Base-by-base conservation (phyloP, 208 protist species). In the Phytomonas sp. region DNA sequence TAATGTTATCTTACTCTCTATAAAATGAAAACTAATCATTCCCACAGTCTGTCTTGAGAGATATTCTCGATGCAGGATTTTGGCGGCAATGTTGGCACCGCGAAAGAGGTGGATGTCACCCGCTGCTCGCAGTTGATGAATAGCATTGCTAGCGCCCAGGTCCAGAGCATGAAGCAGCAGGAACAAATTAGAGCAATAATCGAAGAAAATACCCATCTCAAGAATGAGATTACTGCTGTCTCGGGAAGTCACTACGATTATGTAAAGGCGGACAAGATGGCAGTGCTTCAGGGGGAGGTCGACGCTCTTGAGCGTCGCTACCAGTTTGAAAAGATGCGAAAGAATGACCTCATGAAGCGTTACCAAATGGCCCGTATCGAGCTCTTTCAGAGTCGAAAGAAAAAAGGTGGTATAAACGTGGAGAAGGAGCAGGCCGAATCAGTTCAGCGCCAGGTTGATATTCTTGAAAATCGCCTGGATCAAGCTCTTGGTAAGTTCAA, bases 401-500 rank as follows among this genome's bases (percentile, higher is more conserved):
- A 89, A 66, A 94, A 91, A 65, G 91, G 91, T 63, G 94, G 94
- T 56, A 84, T 97, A 28, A 97, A 97, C 60, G 89, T 92, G 13
- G 88, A 95, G 71, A 89, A 93, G 78, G 92, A 97, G 72, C 93
- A 96, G 73, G 82, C 85, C 32, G 82, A 87, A 60, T 85, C 90
- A 23, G 83, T 97, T 37, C 84, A 97, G 70, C 91, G 94, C 31
- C 96, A 98, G 82, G 91, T 98, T 17, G 80, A 93, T 60, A 94
- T 97, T 36, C 83, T 99, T 56, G 97, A 99, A 72, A 97, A 96
- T 75, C 83, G 96, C 17, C 82, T 99, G 13, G 96, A 98, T 79
- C 93, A 97, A 72, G 91, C 92, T 7, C 85, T 98, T 43, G 84
- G 96, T 30, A 98, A 97, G 82, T 99, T 98, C 78, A 99, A 99